Evolutionary conservation across 306 rosid species (phyloP).

Genomic region (Lathyrus aphaca): DNA sequence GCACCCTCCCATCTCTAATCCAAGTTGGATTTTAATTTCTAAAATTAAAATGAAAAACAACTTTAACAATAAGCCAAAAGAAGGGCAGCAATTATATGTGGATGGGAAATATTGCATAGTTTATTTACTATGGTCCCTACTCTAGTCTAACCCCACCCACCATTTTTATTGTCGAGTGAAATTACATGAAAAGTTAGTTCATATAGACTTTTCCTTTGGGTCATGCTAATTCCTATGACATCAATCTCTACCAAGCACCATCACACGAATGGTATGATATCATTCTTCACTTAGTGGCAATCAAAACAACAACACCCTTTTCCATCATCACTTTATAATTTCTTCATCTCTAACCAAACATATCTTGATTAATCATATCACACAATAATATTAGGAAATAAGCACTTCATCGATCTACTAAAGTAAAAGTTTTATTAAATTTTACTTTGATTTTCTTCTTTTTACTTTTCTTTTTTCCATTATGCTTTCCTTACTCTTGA

Average conservation of each 20-base stretch:
- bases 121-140: slow-evolving; percentile 39
- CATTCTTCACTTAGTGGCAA: slow-evolving; percentile 42
- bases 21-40: no score
- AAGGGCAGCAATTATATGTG: slow-evolving; percentile 26
- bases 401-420: slow-evolving; percentile 34
- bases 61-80: slow-evolving; percentile 32
- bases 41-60: no score
- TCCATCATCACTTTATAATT: slow-evolving; percentile 33
- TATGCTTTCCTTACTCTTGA: slow-evolving; percentile 30
- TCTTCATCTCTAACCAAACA: slow-evolving; percentile 33
- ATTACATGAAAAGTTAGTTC: slow-evolving; percentile 30
- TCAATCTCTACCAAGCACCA: slow-evolving; percentile 3
- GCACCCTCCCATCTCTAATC: no score
- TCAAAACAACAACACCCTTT: slow-evolving; percentile 35
- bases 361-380: slow-evolving; percentile 1
- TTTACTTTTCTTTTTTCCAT: slow-evolving; percentile 1
- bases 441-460: slow-evolving; percentile 25
- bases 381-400: background rate
- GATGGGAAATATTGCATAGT: slow-evolving; percentile 27
- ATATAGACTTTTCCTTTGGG: slow-evolving; percentile 18
- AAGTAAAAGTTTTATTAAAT: slow-evolving; percentile 21
- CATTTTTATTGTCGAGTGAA: slow-evolving; percentile 20
- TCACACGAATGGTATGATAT: slow-evolving; percentile 62
- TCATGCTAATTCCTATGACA: slow-evolving; percentile 29
- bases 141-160: slow-evolving; percentile 40